Evolutionary conservation across 176 grass and related monocot species (phyloP).

Genomic region (Elaeis guineensis): DNA sequence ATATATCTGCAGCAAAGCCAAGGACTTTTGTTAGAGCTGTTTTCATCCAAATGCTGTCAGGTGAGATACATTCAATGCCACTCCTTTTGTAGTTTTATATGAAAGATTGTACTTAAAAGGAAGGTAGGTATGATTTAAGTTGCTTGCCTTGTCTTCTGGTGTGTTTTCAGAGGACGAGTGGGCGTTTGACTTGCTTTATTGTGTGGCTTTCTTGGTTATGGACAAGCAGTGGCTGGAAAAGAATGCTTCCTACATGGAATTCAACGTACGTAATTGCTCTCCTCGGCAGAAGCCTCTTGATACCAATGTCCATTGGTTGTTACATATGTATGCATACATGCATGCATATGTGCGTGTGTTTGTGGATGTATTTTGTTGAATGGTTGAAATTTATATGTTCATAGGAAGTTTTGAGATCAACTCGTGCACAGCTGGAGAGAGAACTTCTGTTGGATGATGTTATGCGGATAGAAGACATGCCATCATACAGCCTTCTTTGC

Average conservation of each 20-base stretch:
- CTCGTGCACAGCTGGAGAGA: slow-evolving; percentile 63
- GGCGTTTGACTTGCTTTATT: slow-evolving; percentile 97
- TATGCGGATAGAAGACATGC: slow-evolving; percentile 96
- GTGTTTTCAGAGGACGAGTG: slow-evolving; percentile 75
- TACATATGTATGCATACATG: too few species aligned
- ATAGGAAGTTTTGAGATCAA: slow-evolving; percentile 78
- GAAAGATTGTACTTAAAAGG: too few species aligned
- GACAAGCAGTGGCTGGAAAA: slow-evolving; percentile 95
- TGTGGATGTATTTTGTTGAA: neutral
- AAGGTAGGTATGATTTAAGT: too few species aligned
- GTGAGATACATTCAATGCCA: slow-evolving; percentile 18
- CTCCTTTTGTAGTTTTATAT: too few species aligned
- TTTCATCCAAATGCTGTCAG: slow-evolving; percentile 97
- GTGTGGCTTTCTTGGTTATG: slow-evolving; percentile 84
- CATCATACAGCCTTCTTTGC: slow-evolving; percentile 77
- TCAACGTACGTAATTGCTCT: slow-evolving; percentile 42
- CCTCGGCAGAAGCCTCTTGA: neutral
- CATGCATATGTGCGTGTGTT: too few species aligned
- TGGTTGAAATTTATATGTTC: neutral
- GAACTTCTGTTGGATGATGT: slow-evolving; percentile 89
- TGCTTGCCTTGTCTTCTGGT: slow-evolving; percentile 8
- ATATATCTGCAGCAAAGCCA: slow-evolving; percentile 56
- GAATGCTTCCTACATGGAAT: slow-evolving; percentile 99
- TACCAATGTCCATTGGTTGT: neutral
- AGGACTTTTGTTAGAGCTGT: slow-evolving; percentile 95